Evolutionary conservation across 106 monocot species (phyloP).

Genomic region (Acorus gramineus): DNA sequence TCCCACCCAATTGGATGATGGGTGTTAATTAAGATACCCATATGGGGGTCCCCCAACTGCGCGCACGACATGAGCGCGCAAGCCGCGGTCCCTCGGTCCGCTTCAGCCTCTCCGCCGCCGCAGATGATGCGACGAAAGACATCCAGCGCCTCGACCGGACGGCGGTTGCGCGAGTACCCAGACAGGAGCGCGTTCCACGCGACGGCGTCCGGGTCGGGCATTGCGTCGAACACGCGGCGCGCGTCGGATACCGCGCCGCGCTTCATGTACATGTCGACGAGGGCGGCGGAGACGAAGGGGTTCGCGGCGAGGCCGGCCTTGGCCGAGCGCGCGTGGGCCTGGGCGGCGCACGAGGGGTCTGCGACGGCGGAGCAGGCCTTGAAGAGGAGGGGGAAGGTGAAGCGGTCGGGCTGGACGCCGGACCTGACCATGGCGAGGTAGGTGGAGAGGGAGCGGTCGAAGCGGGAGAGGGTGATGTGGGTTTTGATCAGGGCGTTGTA

Average conservation of each 20-base stretch:
- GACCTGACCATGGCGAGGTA: not conserved
- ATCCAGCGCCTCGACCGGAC: slow-evolving; percentile 1
- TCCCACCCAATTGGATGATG: too few relatives aligned
- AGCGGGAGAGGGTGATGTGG: not conserved
- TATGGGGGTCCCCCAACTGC: slow-evolving; percentile 4
- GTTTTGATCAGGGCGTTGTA: not conserved
- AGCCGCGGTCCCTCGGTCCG: not conserved
- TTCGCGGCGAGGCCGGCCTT: slow-evolving; percentile 4
- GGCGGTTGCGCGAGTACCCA: slow-evolving; percentile 6
- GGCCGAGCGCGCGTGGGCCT: slow-evolving; percentile 1
- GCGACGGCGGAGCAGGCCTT: not conserved
- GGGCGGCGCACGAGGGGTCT: not conserved
- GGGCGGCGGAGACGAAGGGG: slow-evolving; percentile 4
- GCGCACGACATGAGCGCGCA: slow-evolving; percentile 7
- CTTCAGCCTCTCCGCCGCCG: not conserved
- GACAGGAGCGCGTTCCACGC: slow-evolving; percentile 9
- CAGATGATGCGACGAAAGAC: too few relatives aligned
- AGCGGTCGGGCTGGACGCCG: not conserved
- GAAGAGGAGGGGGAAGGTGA: slow-evolving; percentile 14
- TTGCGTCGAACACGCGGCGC: slow-evolving; percentile 11
- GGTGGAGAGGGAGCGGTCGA: not conserved
- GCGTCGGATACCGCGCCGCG: not conserved
- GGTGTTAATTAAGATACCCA: not conserved
- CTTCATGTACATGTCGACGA: slow-evolving; percentile 19
- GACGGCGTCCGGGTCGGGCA: slow-evolving; percentile 7